Evolutionary conservation across 2,329 filamentous ascomycete species (phyloP).

Genomic region (Coniochaeta sp.): DNA sequence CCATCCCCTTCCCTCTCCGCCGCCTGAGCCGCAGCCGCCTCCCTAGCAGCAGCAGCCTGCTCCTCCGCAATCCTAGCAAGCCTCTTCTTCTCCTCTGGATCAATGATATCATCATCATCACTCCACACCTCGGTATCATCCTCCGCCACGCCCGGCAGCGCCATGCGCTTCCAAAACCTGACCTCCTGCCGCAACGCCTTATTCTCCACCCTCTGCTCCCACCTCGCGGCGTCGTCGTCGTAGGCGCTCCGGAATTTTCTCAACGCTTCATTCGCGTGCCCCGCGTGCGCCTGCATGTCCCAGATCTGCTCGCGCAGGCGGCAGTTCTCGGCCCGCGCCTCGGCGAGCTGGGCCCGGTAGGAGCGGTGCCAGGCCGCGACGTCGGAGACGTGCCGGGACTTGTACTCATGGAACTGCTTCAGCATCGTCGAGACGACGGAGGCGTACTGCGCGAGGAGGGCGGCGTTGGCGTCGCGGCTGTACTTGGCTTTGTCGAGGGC

Average conservation of each 20-base stretch:
- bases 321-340: constrained; percentile 57
- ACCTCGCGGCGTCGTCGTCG: constrained; percentile 47
- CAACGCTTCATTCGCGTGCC: constrained; percentile 48
- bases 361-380: constrained; percentile 59
- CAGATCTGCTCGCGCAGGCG: constrained; percentile 58
- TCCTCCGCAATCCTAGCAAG: constrained; percentile 35
- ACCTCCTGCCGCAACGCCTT: constrained; percentile 50
- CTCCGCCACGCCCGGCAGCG: constrained; percentile 53
- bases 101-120: constrained; percentile 58
- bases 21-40: constrained; percentile 10
- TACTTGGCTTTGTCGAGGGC: constrained; percentile 55
- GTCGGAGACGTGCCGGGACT: constrained; percentile 54
- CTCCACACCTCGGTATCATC: constrained; percentile 50
- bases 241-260: constrained; percentile 49
- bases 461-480: constrained; percentile 54
- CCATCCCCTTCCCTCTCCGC: constrained; percentile 8
- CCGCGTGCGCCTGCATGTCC: constrained; percentile 57
- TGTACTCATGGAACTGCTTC: constrained; percentile 60
- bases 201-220: constrained; percentile 46
- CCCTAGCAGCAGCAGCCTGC: constrained; percentile 18
- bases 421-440: constrained; percentile 50
- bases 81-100: constrained; percentile 52
- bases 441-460: constrained; percentile 51
- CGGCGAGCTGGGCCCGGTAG: constrained; percentile 58
- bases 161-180: constrained; percentile 61